These are phyloP conservation scores for Pseudocercospora musae DNA, from an alignment of 2,329 filamentous ascomycete genomes.

Conservation along the genomic window DNA sequence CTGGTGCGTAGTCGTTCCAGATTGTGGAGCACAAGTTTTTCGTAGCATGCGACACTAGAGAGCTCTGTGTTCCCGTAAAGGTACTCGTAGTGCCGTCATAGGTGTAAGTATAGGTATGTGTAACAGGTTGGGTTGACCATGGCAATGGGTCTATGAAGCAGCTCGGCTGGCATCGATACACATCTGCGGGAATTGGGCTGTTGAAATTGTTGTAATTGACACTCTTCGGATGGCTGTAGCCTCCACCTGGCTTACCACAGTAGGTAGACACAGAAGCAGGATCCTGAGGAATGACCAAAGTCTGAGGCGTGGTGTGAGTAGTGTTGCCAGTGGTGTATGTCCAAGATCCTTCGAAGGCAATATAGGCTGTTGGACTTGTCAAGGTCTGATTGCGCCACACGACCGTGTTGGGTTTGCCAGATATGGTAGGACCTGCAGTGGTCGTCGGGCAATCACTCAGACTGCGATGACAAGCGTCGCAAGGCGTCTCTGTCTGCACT, in stretches of 20 bases:
- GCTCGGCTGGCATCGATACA: constrained; percentile 26
- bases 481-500: constrained; percentile 6
- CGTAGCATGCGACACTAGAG: constrained; percentile 4
- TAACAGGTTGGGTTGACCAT: not conserved
- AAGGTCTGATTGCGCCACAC: constrained; percentile 19
- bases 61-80: not conserved
- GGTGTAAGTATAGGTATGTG: constrained; percentile 1
- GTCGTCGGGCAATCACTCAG: constrained; percentile 10
- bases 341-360: constrained; percentile 22
- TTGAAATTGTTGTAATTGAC: constrained; percentile 26
- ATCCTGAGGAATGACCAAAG: constrained; percentile 19
- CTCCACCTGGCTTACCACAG: constrained; percentile 19
- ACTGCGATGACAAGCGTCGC: constrained; percentile 14
- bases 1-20: constrained; percentile 25
- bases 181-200: constrained; percentile 18
- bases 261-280: constrained; percentile 16
- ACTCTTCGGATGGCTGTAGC: constrained; percentile 8
- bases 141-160: constrained; percentile 16
- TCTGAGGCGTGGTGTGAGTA: constrained; percentile 6
- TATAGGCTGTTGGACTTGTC: constrained; percentile 26
- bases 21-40: constrained; percentile 27
- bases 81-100: not conserved
- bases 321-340: constrained; percentile 11
- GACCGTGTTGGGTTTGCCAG: constrained; percentile 20
- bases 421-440: constrained; percentile 19